Conservation (phyloP, 2,329 filamentous ascomycete genomes). For the Aspergillus calidoustus region DNA sequence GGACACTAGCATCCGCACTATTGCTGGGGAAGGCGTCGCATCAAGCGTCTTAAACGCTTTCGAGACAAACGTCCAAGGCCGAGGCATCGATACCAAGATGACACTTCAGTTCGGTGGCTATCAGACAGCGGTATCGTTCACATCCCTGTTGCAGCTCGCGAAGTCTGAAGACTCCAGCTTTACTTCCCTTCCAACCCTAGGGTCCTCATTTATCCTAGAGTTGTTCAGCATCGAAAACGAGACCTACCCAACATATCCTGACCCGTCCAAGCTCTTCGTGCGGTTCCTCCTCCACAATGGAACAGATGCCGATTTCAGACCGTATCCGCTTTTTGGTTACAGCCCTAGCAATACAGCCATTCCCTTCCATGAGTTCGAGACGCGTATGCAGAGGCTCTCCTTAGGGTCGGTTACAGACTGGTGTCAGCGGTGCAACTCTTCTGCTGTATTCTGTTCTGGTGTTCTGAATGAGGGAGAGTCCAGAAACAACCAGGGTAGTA, state of each 20-base stretch:
- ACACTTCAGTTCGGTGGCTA: conserved; percentile 56
- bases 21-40: conserved; percentile 51
- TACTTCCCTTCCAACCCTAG: conserved; percentile 54
- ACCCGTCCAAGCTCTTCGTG: conserved; percentile 55
- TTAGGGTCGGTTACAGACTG: conserved; percentile 54
- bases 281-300: conserved; percentile 63
- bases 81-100: conserved; percentile 48
- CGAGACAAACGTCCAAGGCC: conserved; percentile 41
- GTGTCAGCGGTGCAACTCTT: conserved; percentile 55
- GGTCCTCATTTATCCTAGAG: conserved; percentile 57
- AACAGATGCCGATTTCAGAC: conserved; percentile 43
- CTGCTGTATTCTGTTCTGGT: conserved; percentile 56
- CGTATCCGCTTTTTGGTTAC: conserved; percentile 58
- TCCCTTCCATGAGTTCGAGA: conserved; percentile 56
- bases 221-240: conserved; percentile 51
- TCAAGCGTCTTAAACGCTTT: conserved; percentile 45
- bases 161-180: conserved; percentile 47
- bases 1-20: conserved; percentile 40
- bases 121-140: conserved; percentile 57
- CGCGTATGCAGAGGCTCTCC: conserved; percentile 49
- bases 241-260: conserved; percentile 43
- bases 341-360: conserved; percentile 53
- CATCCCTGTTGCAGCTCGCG: conserved; percentile 51
- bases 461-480: conserved; percentile 32
- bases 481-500: conserved; percentile 15